Conservation (phyloP, 1,284 basidiomycete genomes). For the Heterobasidion annosum region DNA sequence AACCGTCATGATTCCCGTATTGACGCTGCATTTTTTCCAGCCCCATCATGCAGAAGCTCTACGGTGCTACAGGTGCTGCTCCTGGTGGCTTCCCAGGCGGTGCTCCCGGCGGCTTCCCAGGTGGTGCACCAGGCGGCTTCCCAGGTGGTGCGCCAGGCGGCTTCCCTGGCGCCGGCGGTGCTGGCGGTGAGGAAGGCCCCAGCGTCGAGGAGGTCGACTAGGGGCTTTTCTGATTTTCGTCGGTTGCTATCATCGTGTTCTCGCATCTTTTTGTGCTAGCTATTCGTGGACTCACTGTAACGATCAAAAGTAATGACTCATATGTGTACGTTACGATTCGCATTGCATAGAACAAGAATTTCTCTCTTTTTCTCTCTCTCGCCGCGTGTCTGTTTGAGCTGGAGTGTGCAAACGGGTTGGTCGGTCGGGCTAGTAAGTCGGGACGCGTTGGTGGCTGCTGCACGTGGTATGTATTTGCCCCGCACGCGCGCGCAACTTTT, state of each 20-base stretch:
- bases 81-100: slow-evolving; percentile 35
- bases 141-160: slow-evolving; percentile 35
- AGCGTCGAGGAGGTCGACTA: slow-evolving; percentile 86
- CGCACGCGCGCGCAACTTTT: too few species aligned
- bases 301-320: slow-evolving; percentile 17
- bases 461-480: too few species aligned
- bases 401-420: background rate
- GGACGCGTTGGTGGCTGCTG: background rate
- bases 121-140: slow-evolving; percentile 33
- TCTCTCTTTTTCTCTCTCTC: slow-evolving; percentile 4
- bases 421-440: too few species aligned
- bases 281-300: slow-evolving; percentile 8
- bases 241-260: slow-evolving; percentile 4
- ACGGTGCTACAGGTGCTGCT: slow-evolving; percentile 32
- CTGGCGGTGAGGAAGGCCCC: slow-evolving; percentile 60
- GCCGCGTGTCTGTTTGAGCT: background rate
- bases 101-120: slow-evolving; percentile 20
- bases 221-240: slow-evolving; percentile 13
- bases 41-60: slow-evolving; percentile 94
- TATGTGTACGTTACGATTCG: slow-evolving; percentile 13
- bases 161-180: slow-evolving; percentile 21
- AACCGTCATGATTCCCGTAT: background rate
- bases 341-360: slow-evolving; percentile 11
- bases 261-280: slow-evolving; percentile 6
- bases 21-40: background rate